These are phyloP conservation scores for Aschersonia sp. DNA, from an alignment of 2,329 filamentous ascomycete species.

Conservation along the genomic window DNA sequence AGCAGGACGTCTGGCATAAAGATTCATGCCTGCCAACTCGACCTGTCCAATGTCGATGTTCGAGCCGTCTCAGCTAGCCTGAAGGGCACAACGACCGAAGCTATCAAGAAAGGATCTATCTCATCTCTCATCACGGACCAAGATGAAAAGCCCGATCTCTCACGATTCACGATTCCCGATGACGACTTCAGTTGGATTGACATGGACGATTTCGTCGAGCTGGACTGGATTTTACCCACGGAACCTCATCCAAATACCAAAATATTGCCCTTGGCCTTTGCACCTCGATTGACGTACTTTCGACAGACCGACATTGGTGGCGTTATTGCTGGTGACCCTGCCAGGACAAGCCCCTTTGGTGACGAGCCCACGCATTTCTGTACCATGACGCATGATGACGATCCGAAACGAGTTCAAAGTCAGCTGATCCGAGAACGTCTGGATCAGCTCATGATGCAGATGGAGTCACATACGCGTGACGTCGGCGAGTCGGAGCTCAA, in stretches of 20 bases:
- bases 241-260: constrained; percentile 86
- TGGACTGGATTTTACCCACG: constrained; percentile 89
- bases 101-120: constrained; percentile 48
- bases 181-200: constrained; percentile 95
- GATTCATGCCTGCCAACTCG: constrained; percentile 86
- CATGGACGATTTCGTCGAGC: constrained; percentile 97
- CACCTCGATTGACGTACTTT: constrained; percentile 95
- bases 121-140: constrained; percentile 36
- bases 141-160: constrained; percentile 55
- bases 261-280: constrained; percentile 82
- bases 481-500: constrained; percentile 65
- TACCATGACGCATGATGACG: constrained; percentile 83
- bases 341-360: constrained; percentile 78
- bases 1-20: constrained; percentile 84
- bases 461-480: constrained; percentile 56
- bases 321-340: constrained; percentile 64
- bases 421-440: constrained; percentile 74
- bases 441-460: constrained; percentile 63
- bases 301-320: constrained; percentile 87
- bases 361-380: constrained; percentile 89
- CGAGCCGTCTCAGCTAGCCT: constrained; percentile 88
- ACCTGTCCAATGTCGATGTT: constrained; percentile 82
- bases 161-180: constrained; percentile 88
- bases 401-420: constrained; percentile 77
- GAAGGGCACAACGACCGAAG: constrained; percentile 62